Base-by-base conservation (phyloP, 495 filamentous ascomycete genomes). In the Lichenothelia convexa region DNA sequence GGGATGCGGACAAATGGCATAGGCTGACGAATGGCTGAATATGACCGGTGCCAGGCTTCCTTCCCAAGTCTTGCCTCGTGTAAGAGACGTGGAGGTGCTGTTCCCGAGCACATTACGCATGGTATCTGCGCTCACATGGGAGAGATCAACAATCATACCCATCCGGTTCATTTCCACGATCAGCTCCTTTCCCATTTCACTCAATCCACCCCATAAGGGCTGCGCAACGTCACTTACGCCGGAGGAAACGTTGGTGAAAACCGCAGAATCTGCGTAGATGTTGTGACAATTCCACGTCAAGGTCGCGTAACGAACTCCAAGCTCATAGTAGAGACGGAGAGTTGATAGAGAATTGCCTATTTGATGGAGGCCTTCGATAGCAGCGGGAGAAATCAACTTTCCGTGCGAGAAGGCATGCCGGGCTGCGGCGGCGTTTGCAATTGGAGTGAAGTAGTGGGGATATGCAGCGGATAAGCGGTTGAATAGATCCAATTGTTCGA, bases 231-330 rank as follows among this genome's bases (percentile, higher is more conserved):
- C 48, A 5, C 43, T 48, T 7, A 41, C 18, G 26, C 45, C 48
- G 18, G 22, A 18, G 12, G 45, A 27, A 22, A 51, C 45, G 12
- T 49, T 39, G 6, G 45, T 54, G 8, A 67, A 50, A 5, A 91
- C 55, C 1, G 89, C 87, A 3, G 83, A 74, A 47, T 94, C 89
- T 19, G 85, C 84, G 56, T 78, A 94, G 21, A 59, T 62, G 55
- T 94, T 97, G 51, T 86, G 80, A 60, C 89, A 97, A 58, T 92
- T 92, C 58, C 91, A 85, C 2, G 81, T 92, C 9, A 97, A 57
- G 0, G 87, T 94, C 5, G 78, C 76, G 45, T 94, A 94, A 29
- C 81, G 75, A 5, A 92, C 86, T n/a, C 87, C 89, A 9, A 89
- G 61, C 2, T 63, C 61, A 50, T 86, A 59, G 51, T 72, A 91